These are phyloP conservation scores for Pyronema domesticum DNA, from an alignment of 495 filamentous ascomycete genomes.

Conservation along the genomic window DNA sequence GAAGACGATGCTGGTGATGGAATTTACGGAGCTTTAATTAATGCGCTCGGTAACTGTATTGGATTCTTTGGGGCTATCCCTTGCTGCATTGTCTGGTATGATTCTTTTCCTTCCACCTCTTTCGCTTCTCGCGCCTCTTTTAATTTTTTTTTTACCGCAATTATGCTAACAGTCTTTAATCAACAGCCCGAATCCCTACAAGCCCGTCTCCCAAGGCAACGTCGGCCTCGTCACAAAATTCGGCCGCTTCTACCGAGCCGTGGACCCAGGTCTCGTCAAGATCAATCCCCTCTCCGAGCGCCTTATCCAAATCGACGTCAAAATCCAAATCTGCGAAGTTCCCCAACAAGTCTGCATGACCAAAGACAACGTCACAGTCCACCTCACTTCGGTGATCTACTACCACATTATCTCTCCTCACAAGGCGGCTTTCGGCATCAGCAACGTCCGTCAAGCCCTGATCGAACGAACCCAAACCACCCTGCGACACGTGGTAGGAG, in stretches of 20 bases:
- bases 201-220: slow-evolving; percentile 78
- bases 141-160: neutral
- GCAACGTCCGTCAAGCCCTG: slow-evolving; percentile 84
- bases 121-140: neutral
- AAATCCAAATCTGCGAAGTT: slow-evolving; percentile 92
- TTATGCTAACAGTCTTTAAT: slow-evolving; percentile 9
- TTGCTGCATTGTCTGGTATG: slow-evolving; percentile 46
- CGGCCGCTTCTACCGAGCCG: slow-evolving; percentile 86
- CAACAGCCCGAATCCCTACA: slow-evolving; percentile 87
- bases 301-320: slow-evolving; percentile 86
- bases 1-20: slow-evolving; percentile 42
- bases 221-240: slow-evolving; percentile 93
- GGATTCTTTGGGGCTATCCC: slow-evolving; percentile 77
- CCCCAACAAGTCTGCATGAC: slow-evolving; percentile 98
- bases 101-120: neutral
- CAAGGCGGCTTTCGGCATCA: slow-evolving; percentile 93
- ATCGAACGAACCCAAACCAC: slow-evolving; percentile 96
- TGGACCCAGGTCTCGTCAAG: slow-evolving; percentile 93
- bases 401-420: slow-evolving; percentile 92
- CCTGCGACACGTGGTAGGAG: slow-evolving; percentile 89
- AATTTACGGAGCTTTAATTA: slow-evolving; percentile 51
- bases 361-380: slow-evolving; percentile 91
- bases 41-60: slow-evolving; percentile 53
- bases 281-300: slow-evolving; percentile 91
- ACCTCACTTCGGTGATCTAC: slow-evolving; percentile 95